Evolutionary conservation across 179 eudicot species (phyloP), one percentile per base, ranked within the genome.

Genomic region (Silene vulgaris): DNA sequence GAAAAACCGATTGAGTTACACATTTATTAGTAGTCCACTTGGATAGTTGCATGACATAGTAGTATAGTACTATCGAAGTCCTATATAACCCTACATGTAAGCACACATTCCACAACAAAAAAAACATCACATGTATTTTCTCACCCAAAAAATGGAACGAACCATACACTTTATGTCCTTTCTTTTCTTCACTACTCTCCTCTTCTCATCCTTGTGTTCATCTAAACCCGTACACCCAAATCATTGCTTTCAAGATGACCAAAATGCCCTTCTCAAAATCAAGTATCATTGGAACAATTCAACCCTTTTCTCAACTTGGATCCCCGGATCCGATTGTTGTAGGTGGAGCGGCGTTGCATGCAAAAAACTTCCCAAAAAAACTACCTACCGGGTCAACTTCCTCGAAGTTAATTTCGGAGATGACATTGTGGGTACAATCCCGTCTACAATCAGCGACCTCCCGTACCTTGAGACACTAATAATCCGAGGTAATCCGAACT

Each of bases 261-360:
- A 69, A 20, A 65, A 43, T 9, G 75, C 23, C 50, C 78, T 79
- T 45, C 75, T 79, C 7, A 32, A 64, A 14, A 70, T 79, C 72
- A 79, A 75, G 2, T 5, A 63, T 0, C 52, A 71, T 59, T 79
- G 64, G n/a, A 54, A 12, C 3, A 79, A 75, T 4, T 28, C 75
- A 0, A 32, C 72, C 17, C 62, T 64, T 19, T 79, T 79, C 48
- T 20, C 76, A 5, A 54, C 67, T 0, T 80, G 79, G 82, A 9
- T 32, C 7, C 56, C 79, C 5, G 48, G 65, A 7, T 79, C 77
- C 16, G 86, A 81, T n/a, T 82, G 85, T 30, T 81, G 86, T 70
- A 62, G 30, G 1, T 90, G 96, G 92, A 65, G 40, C 9, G 70
- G 54, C 0, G 82, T 90, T 2, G 65, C 57, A 0, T 90, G 90